Base-by-base conservation (phyloP, 208 protist species). In the Spongospora subterranea region DNA sequence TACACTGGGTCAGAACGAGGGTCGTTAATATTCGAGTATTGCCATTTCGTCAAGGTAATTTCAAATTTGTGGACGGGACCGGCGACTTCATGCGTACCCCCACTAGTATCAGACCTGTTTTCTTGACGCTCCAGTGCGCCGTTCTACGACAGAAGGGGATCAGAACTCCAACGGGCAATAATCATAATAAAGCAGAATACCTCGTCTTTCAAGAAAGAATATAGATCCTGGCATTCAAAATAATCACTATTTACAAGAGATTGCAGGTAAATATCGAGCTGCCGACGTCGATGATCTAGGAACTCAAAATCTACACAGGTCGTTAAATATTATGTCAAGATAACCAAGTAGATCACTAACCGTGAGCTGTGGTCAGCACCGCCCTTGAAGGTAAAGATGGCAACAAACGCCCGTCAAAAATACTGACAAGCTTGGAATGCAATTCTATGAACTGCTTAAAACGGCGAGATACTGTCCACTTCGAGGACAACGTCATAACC, bases 261-360 rank as follows among this genome's bases (percentile, higher is more conserved):
- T 43, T 82, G 71, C 6, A 82, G 6, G 71, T 39, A 82, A 35
- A 82, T 82, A n/a, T 82, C 71, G 17, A 82, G 71, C 35, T 82
- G 71, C 13, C 71, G 6, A 20, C 71, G 6, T 43, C 71, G 71
- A 43, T 82, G 6, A 6, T 82, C 71, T 6, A 82, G 71, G n/a
- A 82, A 82, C 13, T 35, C n/a, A 43, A n/a, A 35, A 82, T 82
- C 71, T 82, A 43, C 6, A 43, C 71, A 60, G 13, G 24, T 29
- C 13, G 24, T 60, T 60, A 24, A 60, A 60, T 60, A 60, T 29
- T 60, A 60, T 60, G 6, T 60, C 6, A 29, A 60, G 6, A 29
- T 6, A 24, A 24, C 50, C 6, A 60, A 60, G 13, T 6, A 60
- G 50, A 60, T 29, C 6, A 82, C 17, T 43, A 20, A 39, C 6